These are phyloP conservation scores for Solanum pimpinellifolium DNA, from an alignment of 257 asterid species.

Conservation along the genomic window DNA sequence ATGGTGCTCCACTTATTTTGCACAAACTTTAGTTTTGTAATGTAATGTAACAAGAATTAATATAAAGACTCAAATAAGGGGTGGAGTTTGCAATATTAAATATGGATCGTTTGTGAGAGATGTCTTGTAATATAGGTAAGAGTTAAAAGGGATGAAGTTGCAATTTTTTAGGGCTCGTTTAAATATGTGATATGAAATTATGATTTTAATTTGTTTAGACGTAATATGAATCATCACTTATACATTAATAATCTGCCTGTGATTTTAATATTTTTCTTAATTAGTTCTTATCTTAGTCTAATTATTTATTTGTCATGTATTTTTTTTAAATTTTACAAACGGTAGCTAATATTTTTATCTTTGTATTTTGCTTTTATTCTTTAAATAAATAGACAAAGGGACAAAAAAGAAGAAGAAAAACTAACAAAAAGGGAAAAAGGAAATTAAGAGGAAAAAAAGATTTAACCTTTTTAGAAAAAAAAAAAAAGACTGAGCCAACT, in stretches of 20 bases:
- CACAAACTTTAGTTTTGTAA: background rate
- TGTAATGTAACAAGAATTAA: background rate
- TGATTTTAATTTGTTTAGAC: no score
- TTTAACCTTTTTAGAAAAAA: background rate
- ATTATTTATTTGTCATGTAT: background rate
- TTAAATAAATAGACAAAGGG: background rate
- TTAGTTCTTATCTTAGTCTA: background rate
- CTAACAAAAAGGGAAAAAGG: background rate
- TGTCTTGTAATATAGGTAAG: no score
- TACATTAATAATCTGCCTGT: background rate
- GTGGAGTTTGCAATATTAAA: background rate
- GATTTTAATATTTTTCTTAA: background rate
- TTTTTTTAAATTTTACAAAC: background rate
- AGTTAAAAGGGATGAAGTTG: no score
- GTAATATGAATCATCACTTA: no score
- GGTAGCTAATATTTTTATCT: background rate
- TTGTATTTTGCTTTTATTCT: background rate
- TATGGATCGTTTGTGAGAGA: background rate
- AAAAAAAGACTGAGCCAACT: background rate
- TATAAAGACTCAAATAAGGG: background rate
- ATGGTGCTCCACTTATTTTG: slow-evolving; percentile 16
- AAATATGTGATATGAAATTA: no score
- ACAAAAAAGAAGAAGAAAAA: background rate
- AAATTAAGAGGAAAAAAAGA: background rate
- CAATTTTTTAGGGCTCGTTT: no score